Percentiles rank a stretch among this genome's conserved stretches.
These are phyloP conservation scores for Oropetium thomaeum DNA, from an alignment of 176 grass and related monocot species.

Conservation along the genomic window DNA sequence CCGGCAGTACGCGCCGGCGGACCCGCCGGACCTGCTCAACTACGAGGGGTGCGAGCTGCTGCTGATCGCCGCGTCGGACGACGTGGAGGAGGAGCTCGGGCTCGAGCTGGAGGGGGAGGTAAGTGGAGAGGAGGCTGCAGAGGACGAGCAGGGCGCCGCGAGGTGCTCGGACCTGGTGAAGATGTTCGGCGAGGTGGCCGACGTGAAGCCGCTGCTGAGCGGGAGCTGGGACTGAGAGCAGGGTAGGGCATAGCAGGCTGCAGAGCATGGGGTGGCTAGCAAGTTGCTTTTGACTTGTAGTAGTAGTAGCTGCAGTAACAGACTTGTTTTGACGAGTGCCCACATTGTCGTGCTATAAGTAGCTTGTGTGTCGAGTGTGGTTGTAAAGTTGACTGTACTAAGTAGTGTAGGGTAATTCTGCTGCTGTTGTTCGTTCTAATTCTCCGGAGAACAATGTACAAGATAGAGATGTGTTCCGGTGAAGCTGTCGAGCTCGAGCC, in stretches of 20 bases:
- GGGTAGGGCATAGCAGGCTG: background rate
- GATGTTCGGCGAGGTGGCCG: constrained; percentile 64
- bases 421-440: too few species aligned
- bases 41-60: constrained; percentile 92
- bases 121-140: background rate
- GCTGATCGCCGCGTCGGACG: constrained; percentile 72
- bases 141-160: background rate
- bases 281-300: too few species aligned
- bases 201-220: constrained; percentile 68
- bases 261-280: background rate
- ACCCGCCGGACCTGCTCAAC: constrained; percentile 79
- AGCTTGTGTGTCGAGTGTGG: too few species aligned
- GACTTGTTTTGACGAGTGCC: too few species aligned
- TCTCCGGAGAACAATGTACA: too few species aligned
- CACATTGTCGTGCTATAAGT: too few species aligned
- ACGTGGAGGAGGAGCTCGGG: constrained; percentile 77
- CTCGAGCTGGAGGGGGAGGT: constrained; percentile 60
- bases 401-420: too few species aligned
- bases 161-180: constrained; percentile 66
- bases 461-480: too few species aligned
- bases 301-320: too few species aligned
- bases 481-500: too few species aligned
- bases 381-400: too few species aligned
- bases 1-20: constrained; percentile 46
- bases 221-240: constrained; percentile 57